Percentiles rank a stretch among this genome's conserved stretches.
phyloP scores from a whole-genome alignment of 192 early-diverging fungal genomes.

The Backusella macrospora region DNA sequence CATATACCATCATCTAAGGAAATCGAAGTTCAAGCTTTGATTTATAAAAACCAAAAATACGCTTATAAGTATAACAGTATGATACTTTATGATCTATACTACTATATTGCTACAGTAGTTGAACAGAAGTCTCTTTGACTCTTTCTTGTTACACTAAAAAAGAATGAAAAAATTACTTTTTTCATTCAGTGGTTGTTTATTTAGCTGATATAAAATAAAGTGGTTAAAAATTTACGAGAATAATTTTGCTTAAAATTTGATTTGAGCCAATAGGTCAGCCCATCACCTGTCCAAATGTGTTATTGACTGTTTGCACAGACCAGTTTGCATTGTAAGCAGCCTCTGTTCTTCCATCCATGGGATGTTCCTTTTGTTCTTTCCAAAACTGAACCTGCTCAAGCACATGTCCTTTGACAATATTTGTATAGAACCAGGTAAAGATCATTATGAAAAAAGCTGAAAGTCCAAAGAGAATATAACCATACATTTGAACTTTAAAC shows the following conservation, averaged over 20 bases:
- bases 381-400: constrained; percentile 6
- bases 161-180: not conserved
- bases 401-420: constrained; percentile 25
- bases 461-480: constrained; percentile 27
- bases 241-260: not conserved
- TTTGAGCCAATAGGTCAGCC: not conserved
- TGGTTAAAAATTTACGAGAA: not conserved
- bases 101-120: no score
- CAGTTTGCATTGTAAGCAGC: constrained; percentile 2
- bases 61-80: no score
- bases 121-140: no score
- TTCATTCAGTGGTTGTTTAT: no score
- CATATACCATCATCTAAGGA: no score
- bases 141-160: not conserved
- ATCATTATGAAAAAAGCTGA: constrained; percentile 12
- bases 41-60: no score
- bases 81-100: no score
- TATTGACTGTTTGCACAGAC: not conserved
- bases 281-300: not conserved
- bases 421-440: constrained; percentile 34
- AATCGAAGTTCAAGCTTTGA: no score
- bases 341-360: constrained; percentile 16
- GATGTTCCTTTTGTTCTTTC: constrained; percentile 1
- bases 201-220: no score
- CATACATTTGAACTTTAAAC: not conserved